Evolutionary conservation across 306 rosid species (phyloP), one percentile per base, ranked within the genome.

Genomic region (Cicer judaicum): DNA sequence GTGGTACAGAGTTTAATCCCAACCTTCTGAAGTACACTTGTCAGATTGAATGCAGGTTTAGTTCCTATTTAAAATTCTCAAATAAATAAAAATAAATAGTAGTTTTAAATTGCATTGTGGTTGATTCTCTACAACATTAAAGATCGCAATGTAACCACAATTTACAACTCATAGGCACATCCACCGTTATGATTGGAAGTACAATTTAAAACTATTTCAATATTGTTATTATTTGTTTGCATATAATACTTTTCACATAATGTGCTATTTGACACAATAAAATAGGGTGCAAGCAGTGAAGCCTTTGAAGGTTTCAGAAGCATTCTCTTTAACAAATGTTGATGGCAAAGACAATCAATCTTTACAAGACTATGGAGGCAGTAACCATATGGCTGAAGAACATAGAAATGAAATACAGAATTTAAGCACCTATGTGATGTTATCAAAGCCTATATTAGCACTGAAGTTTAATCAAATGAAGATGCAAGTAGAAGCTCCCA

Each of bases 401-500:
- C n/a, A 50, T 11, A 18, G 11, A 44, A 87, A 79, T 41, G 70
- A 82, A 1, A 75, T 39, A 34, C 74, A 77, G 42, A 86, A 73
- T 68, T 81, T 88, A 41, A 78, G 83, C 72, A 69, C 63, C 46
- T 68, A 79, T 19, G 89, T 90, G 71, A 83, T 91, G 92, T 73
- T 89, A 57, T 89, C 98, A 46, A 94, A 89, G 70, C 96, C 96
- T 40, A 67, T 94, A 54, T 62, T 94, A 70, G 98, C 97, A 55
- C 83, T 94, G 10, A 84, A 87, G 83, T 89, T 94, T 74, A 91
- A 81, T 78, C 70, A 87, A 78, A 91, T 91, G 96, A 88, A 86
- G 75, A 89, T 94, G 97, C 83, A 87, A 79, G 97, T 91, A 43
- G 93, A 94, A 76, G 96, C 96, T 78, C 98, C 97, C 2, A 4